These are phyloP conservation scores for Macrolepiota albuminosa DNA, from an alignment of 768 basidiomycete species.

Conservation along the genomic window DNA sequence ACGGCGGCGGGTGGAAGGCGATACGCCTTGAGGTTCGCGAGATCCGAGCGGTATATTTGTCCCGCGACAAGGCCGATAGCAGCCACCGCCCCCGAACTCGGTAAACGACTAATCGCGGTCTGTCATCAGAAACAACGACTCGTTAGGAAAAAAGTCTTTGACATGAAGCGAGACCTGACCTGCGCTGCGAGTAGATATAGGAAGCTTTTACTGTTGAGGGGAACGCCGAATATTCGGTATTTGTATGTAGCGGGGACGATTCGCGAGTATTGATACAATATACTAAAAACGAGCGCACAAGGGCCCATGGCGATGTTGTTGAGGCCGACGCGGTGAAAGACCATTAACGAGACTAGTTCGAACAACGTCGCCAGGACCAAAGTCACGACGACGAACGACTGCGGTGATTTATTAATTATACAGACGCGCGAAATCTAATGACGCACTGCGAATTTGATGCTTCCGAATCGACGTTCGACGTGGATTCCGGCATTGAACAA, in stretches of 20 bases:
- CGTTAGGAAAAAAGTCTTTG: too few relatives aligned
- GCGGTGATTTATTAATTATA: neutral
- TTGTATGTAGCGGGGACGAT: conserved; percentile 74
- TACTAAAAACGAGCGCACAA: conserved; percentile 68
- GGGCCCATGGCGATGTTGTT: conserved; percentile 78
- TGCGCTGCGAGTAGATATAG: conserved; percentile 68
- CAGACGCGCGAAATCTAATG: too few relatives aligned
- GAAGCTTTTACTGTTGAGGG: conserved; percentile 73
- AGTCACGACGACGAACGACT: conserved; percentile 80
- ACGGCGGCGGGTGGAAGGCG: conserved; percentile 62
- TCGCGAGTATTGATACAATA: conserved; percentile 79
- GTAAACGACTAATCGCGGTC: conserved; percentile 66
- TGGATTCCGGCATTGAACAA: conserved; percentile 66
- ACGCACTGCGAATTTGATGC: conserved; percentile 80
- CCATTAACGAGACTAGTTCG: conserved; percentile 60
- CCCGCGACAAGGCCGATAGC: conserved; percentile 66
- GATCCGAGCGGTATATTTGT: conserved; percentile 78
- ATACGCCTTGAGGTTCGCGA: conserved; percentile 75
- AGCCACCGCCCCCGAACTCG: conserved; percentile 59
- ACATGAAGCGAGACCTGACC: conserved; percentile 52
- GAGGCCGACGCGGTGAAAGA: conserved; percentile 62
- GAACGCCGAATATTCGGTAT: conserved; percentile 70
- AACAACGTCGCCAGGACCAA: conserved; percentile 60
- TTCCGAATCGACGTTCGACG: conserved; percentile 84
- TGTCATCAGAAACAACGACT: conserved; percentile 22